phyloP scores from a whole-genome alignment of 108 stramenopile species.

The Fragilariopsis cylindrus region DNA sequence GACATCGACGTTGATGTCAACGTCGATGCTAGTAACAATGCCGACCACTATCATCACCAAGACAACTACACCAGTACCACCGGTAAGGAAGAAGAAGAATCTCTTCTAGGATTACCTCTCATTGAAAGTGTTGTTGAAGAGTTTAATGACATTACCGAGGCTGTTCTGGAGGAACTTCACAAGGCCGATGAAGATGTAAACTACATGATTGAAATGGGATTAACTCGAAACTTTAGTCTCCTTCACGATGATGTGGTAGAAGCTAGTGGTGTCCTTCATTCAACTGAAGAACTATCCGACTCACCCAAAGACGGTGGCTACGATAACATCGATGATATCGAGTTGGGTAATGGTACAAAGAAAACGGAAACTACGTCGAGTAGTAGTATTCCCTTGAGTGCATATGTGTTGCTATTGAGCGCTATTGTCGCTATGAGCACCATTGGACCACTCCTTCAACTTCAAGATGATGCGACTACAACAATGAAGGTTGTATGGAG shows the following conservation, averaged over 20 bases:
- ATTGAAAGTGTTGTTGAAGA: constrained; percentile 27
- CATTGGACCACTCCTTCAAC: constrained; percentile 52
- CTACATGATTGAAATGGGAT: constrained; percentile 25
- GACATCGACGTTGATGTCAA: background rate
- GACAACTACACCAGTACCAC: background rate
- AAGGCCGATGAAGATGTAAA: constrained; percentile 12
- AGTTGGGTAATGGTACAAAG: background rate
- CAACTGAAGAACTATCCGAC: background rate
- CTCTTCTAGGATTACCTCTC: background rate
- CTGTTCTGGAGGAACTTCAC: constrained; percentile 18
- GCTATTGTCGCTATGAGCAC: constrained; percentile 58
- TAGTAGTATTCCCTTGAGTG: constrained; percentile 37
- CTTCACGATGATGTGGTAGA: constrained; percentile 32
- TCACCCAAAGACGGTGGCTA: background rate
- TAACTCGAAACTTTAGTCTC: constrained; percentile 36
- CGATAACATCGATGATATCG: background rate
- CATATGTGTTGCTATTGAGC: constrained; percentile 46
- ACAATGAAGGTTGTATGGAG: constrained; percentile 66
- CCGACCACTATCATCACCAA: background rate
- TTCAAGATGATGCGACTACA: constrained; percentile 48
- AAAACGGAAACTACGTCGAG: background rate
- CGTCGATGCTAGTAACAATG: no score
- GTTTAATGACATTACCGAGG: constrained; percentile 20
- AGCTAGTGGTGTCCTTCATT: background rate
- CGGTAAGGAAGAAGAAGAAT: background rate